Conservation (phyloP, 345 rosid species). For the Murraya koenigii region DNA sequence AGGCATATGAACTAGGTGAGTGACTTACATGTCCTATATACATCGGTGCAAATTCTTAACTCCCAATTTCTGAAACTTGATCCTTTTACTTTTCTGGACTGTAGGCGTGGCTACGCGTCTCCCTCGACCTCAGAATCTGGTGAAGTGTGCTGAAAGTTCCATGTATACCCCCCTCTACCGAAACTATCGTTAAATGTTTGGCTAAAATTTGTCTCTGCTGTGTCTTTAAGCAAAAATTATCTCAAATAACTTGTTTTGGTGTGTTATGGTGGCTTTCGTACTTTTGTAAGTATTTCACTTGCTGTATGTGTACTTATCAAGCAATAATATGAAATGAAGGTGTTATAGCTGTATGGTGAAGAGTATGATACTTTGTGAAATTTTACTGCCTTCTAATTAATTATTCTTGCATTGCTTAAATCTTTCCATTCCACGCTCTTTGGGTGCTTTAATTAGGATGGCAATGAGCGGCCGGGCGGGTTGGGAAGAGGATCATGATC, state of each 20-base stretch:
- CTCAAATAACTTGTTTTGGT: background rate
- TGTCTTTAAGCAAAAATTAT: background rate
- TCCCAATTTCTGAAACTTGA: background rate
- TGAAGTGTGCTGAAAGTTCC: constrained; percentile 87
- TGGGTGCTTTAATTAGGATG: no score
- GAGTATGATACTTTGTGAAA: no score
- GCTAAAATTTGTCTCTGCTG: background rate
- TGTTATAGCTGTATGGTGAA: background rate
- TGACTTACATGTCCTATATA: background rate
- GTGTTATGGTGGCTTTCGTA: background rate
- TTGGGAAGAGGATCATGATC: no score
- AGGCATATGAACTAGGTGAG: constrained; percentile 90
- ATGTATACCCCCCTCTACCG: constrained; percentile 88
- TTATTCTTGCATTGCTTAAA: background rate
- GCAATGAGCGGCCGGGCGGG: no score
- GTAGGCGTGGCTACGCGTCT: constrained; percentile 82
- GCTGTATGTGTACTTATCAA: background rate
- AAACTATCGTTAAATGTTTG: constrained; percentile 45
- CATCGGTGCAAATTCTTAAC: background rate
- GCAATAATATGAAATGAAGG: background rate
- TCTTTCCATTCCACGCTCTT: no score
- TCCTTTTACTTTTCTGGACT: background rate
- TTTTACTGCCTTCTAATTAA: background rate
- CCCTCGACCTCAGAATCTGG: constrained; percentile 78
- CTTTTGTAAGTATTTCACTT: background rate